Conservation (phyloP, 2,329 filamentous ascomycete species). For the Exophiala spinifera region DNA sequence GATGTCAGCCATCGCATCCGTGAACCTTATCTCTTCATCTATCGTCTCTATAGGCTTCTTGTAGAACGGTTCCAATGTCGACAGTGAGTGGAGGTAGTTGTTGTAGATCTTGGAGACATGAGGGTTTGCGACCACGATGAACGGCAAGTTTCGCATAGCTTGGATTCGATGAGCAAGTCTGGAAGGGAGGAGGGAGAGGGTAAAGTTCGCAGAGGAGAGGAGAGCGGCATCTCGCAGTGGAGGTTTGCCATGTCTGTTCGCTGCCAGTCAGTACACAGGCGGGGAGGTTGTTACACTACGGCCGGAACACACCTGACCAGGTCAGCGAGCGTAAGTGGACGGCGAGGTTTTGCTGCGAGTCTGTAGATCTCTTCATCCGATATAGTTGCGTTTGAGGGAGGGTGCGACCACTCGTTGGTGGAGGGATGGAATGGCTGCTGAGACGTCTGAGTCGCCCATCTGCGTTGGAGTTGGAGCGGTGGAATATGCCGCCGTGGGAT, state of each 20-base stretch:
- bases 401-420: slow-evolving; percentile 29
- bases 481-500: slow-evolving; percentile 8
- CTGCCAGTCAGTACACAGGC: background rate
- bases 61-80: slow-evolving; percentile 82
- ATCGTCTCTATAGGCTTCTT: slow-evolving; percentile 69
- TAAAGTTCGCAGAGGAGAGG: slow-evolving; percentile 91
- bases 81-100: slow-evolving; percentile 92
- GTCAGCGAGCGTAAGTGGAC: slow-evolving; percentile 80
- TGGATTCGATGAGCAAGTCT: slow-evolving; percentile 92
- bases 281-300: no score
- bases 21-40: slow-evolving; percentile 87
- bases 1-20: slow-evolving; percentile 88
- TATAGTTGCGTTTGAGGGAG: slow-evolving; percentile 49
- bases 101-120: slow-evolving; percentile 92
- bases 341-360: slow-evolving; percentile 73
- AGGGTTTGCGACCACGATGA: slow-evolving; percentile 97
- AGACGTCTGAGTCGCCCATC: slow-evolving; percentile 16
- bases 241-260: slow-evolving; percentile 66
- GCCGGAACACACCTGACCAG: slow-evolving; percentile 79
- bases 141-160: slow-evolving; percentile 87
- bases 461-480: slow-evolving; percentile 12
- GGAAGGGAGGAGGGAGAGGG: slow-evolving; percentile 84
- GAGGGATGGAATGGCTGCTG: slow-evolving; percentile 22
- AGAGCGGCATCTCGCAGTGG: slow-evolving; percentile 77
- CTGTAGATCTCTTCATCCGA: slow-evolving; percentile 74